phyloP scores from a whole-genome alignment of 306 rosid species.

The Dryas alaskensis region DNA sequence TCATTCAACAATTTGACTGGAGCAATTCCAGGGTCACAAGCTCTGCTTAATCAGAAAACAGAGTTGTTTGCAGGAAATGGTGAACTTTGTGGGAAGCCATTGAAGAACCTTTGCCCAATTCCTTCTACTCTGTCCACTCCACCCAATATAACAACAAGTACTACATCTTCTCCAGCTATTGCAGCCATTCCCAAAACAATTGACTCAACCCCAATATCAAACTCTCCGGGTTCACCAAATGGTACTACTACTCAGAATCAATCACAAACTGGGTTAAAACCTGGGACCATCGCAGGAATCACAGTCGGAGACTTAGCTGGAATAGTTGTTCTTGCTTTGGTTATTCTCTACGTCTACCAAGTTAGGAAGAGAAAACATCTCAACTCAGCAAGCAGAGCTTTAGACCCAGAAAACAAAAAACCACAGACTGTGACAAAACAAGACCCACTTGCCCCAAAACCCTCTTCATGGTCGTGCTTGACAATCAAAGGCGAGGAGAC shows the following conservation, averaged over 20 bases:
- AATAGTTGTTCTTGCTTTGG: conserved; percentile 40
- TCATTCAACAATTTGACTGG: conserved; percentile 86
- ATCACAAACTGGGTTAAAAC: conserved; percentile 50
- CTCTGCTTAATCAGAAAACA: conserved; percentile 53
- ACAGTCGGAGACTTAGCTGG: conserved; percentile 75
- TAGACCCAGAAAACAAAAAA: conserved; percentile 21
- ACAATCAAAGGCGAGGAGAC: conserved; percentile 55
- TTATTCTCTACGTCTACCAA: conserved; percentile 62
- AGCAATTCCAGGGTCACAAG: conserved; percentile 51
- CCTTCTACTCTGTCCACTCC: conserved; percentile 67
- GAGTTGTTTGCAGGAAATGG: conserved; percentile 60
- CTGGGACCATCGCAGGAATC: conserved; percentile 69
- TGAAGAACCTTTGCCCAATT: conserved; percentile 61
- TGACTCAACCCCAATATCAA: conserved; percentile 40
- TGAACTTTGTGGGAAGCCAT: conserved; percentile 82
- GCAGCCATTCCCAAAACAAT: conserved; percentile 86
- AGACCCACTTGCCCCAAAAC: conserved; percentile 20
- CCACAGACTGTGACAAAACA: conserved; percentile 22
- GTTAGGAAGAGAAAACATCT: conserved; percentile 39
- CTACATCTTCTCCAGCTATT: conserved; percentile 72
- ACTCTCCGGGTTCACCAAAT: conserved; percentile 25
- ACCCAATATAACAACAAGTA: conserved; percentile 36
- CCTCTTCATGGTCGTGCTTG: conserved; percentile 56
- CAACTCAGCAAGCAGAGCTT: neutral
- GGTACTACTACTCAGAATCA: conserved; percentile 26